Conservation (phyloP, 2,329 filamentous ascomycete genomes). For the Chaetothyriales sp. region DNA sequence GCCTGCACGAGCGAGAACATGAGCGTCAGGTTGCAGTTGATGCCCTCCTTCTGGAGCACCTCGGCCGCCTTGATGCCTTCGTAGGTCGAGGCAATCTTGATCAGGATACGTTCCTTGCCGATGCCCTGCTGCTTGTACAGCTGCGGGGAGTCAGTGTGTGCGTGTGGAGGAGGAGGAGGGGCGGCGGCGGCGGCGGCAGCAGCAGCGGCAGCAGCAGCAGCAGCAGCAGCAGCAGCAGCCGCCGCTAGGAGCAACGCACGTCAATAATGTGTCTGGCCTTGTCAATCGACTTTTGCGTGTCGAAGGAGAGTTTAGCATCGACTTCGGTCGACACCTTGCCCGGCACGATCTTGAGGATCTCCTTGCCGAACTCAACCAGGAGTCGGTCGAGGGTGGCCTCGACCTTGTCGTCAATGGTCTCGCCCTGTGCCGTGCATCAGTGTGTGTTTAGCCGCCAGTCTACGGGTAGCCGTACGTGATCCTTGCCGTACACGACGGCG, state of each 20-base stretch:
- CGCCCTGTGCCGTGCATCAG: conserved; percentile 30
- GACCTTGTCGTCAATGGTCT: conserved; percentile 63
- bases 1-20: conserved; percentile 96
- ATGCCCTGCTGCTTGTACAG: conserved; percentile 91
- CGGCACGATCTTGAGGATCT: conserved; percentile 93
- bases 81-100: conserved; percentile 99
- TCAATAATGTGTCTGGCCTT: conserved; percentile 97
- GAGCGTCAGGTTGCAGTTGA: conserved; percentile 98
- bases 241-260: conserved; percentile 43
- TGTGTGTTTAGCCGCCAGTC: not conserved
- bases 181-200: too few relatives aligned
- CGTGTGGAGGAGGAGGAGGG: not conserved
- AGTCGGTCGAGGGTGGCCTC: conserved; percentile 85
- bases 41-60: conserved; percentile 84
- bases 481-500: conserved; percentile 76
- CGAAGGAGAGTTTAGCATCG: conserved; percentile 89
- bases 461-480: conserved; percentile 38
- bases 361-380: conserved; percentile 92
- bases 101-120: conserved; percentile 83
- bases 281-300: conserved; percentile 77
- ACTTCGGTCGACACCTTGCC: conserved; percentile 99
- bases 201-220: too few relatives aligned
- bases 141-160: conserved; percentile 34
- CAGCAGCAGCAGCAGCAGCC: too few relatives aligned
- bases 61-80: conserved; percentile 98